Conservation (phyloP, 1,284 basidiomycete species). For the Meripilus lineatus region DNA sequence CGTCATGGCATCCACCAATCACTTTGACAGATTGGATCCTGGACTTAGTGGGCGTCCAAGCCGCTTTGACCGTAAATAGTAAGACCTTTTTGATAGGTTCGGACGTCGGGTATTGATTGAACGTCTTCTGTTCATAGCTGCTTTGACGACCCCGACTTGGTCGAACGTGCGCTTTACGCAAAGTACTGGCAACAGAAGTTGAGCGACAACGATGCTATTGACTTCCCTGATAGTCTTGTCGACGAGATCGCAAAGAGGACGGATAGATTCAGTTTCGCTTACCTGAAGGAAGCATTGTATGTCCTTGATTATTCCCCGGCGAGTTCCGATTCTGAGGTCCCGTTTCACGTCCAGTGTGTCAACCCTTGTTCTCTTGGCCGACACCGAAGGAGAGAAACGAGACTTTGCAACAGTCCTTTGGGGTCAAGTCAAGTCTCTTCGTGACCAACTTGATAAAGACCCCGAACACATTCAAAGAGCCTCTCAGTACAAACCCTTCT, state of each 20-base stretch:
- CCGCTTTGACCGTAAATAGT: constrained; percentile 84
- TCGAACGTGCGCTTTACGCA: constrained; percentile 61
- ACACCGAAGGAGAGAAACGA: constrained; percentile 41
- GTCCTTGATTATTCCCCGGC: no score
- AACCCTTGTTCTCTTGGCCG: constrained; percentile 52
- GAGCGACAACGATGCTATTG: constrained; percentile 49
- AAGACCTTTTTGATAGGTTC: constrained; percentile 26
- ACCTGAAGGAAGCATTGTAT: constrained; percentile 81
- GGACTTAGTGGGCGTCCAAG: constrained; percentile 73
- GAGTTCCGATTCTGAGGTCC: no score
- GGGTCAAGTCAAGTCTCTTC: constrained; percentile 53
- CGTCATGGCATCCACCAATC: constrained; percentile 79
- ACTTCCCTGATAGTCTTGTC: constrained; percentile 61
- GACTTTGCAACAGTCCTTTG: constrained; percentile 47
- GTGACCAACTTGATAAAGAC: constrained; percentile 50
- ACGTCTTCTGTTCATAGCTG: constrained; percentile 32
- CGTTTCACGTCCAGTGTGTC: constrained; percentile 62
- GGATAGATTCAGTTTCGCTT: constrained; percentile 72
- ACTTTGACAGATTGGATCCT: constrained; percentile 74
- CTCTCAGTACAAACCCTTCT: no score
- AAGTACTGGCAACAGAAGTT: constrained; percentile 79
- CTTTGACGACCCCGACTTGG: constrained; percentile 60
- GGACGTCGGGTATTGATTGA: neutral
- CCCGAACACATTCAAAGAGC: constrained; percentile 7
- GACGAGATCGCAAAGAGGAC: constrained; percentile 57